Evolutionary conservation across 2,329 filamentous ascomycete genomes (phyloP).

Genomic region (Diaporthe citrichinensis): DNA sequence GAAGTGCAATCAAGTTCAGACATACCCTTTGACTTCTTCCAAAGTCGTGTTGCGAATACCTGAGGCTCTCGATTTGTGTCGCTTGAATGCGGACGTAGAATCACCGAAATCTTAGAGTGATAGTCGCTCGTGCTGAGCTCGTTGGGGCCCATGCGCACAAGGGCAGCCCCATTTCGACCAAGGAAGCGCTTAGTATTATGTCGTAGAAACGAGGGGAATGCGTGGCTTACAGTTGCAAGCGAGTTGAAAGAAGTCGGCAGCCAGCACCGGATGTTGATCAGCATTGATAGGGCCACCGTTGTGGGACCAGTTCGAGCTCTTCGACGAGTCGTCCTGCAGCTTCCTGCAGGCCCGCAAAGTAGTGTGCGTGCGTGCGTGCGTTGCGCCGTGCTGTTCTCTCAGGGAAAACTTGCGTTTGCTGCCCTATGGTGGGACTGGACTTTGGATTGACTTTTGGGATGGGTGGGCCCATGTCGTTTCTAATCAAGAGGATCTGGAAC

Average conservation of each 20-base stretch:
- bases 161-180: background rate
- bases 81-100: too few relatives aligned
- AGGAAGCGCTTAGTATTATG: background rate
- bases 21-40: too few relatives aligned
- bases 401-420: constrained; percentile 38
- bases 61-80: too few relatives aligned
- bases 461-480: constrained; percentile 41
- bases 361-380: constrained; percentile 28
- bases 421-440: constrained; percentile 37
- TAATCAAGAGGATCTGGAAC: constrained; percentile 35
- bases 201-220: background rate
- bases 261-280: background rate
- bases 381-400: constrained; percentile 30
- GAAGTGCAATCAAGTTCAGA: too few relatives aligned
- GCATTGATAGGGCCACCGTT: background rate
- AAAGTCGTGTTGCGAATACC: too few relatives aligned
- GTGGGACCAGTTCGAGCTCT: background rate
- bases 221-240: background rate
- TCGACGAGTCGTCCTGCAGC: too few relatives aligned
- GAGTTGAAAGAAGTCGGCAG: background rate
- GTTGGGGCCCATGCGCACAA: too few relatives aligned
- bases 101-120: too few relatives aligned
- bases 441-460: constrained; percentile 38
- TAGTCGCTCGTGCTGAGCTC: too few relatives aligned
- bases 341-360: constrained; percentile 7